These are phyloP conservation scores for Hylodesmum podocarpum DNA, from an alignment of 306 rosid species.

Conservation along the genomic window DNA sequence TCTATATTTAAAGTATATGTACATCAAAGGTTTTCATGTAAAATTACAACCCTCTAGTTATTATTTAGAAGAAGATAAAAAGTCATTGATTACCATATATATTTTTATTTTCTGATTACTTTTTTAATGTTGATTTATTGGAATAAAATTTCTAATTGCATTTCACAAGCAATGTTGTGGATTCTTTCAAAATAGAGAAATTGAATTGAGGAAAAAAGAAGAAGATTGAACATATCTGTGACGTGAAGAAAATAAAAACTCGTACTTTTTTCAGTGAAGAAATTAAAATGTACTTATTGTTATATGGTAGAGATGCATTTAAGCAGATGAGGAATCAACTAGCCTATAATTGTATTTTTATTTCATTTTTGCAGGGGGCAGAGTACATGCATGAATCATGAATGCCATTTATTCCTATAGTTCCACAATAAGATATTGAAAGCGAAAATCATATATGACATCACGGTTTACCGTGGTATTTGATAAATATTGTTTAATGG, in stretches of 20 bases:
- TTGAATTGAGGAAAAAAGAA: conserved; percentile 6
- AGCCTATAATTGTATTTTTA: not conserved
- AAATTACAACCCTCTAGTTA: too few relatives aligned
- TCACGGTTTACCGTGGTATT: not conserved
- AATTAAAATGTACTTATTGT: not conserved
- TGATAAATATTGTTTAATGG: not conserved
- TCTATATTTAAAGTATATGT: too few relatives aligned
- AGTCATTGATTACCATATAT: too few relatives aligned
- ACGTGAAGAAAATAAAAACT: conserved; percentile 1
- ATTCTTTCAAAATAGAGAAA: not conserved
- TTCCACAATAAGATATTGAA: not conserved
- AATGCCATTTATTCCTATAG: not conserved
- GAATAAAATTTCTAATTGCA: not conserved
- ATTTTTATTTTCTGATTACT: too few relatives aligned
- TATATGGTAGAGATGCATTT: not conserved
- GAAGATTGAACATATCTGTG: not conserved
- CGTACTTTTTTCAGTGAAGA: not conserved
- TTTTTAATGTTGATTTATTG: too few relatives aligned
- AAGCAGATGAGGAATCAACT: not conserved
- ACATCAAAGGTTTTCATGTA: too few relatives aligned
- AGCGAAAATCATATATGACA: not conserved
- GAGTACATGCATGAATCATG: not conserved
- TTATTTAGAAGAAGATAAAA: too few relatives aligned
- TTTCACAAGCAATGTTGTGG: not conserved
- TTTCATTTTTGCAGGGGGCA: not conserved